Base-by-base conservation (phyloP, 176 grass and related monocot genomes). In the Rhipidocladum racemiflorum region DNA sequence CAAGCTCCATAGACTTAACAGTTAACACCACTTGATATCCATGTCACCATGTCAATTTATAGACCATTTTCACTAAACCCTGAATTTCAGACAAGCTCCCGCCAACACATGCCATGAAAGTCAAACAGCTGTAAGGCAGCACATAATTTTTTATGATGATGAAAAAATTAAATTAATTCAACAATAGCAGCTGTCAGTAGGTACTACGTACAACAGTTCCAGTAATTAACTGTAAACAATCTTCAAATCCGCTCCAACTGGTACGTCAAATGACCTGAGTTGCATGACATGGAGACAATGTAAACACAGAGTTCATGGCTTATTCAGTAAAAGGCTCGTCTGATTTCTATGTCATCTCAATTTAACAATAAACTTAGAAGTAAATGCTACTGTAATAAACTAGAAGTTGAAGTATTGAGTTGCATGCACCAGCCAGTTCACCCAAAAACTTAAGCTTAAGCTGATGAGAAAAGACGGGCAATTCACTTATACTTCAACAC, bases 161-260 rank as follows among this genome's bases (percentile, higher is more conserved):
- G 9, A 4, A 83, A 55, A 77, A 64, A 20, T 70, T 54, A 25
- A 54, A 83, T 55, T 53, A 71, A 65, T 17, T 65, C 17, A 55
- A 75, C 12, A 23, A 35, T 44, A 21, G 53, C 20, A 45, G 15
- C 44, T 43, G 32, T 65, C 28, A 72, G 62, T 46, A 46, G 44
- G 12, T 15, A 46, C 44, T 61, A 59, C 17, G 23, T 32, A 68
- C 50, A 68, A 21, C 34, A 30, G 30, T 30, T 63, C 5, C 9
- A 82, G 43, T 77, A 27, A 32, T 45, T 23, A 55, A 28, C 77
- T 46, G 5, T 29, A 65, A 49, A 21, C 15, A 56, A 60, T 63
- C 38, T 51, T 61, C 39, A 35, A 51, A 21, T 79, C 61, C 7
- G 21, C 56, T 27, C 7, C 20, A 64, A 46, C 44, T 46, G 44